phyloP scores from a whole-genome alignment of 73 alveolate genomes.

The Blepharisma japonicum region DNA sequence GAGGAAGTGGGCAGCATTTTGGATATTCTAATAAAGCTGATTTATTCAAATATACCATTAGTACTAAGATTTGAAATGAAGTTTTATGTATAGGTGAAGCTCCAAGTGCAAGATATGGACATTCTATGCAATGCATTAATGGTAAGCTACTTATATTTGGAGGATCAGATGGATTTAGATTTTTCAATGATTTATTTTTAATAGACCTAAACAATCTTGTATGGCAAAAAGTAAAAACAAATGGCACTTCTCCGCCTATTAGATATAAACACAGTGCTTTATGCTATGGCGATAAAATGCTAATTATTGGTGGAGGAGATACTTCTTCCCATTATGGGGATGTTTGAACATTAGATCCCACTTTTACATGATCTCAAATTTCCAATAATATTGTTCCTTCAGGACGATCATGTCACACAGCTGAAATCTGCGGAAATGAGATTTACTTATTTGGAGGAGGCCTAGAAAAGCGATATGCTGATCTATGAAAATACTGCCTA shows the following conservation, averaged over 20 bases:
- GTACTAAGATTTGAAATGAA: not conserved
- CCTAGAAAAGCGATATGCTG: not conserved
- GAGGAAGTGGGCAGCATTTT: conserved; percentile 24
- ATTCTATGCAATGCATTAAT: not conserved
- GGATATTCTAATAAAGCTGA: conserved; percentile 7
- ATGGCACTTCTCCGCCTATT: not conserved
- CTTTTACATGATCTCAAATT: too few relatives aligned
- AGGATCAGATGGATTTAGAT: not conserved
- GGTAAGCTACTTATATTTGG: conserved; percentile 16
- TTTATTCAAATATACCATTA: not conserved
- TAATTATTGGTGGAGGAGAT: conserved; percentile 6
- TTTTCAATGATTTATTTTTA: not conserved
- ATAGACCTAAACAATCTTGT: not conserved
- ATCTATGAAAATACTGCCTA: not conserved
- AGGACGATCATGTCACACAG: not conserved
- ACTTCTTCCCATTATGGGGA: too few relatives aligned
- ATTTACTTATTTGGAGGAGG: conserved; percentile 8
- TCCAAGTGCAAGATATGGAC: conserved; percentile 33
- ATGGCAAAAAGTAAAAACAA: not conserved
- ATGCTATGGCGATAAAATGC: not conserved
- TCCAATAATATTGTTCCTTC: not conserved
- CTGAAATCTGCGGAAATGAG: not conserved
- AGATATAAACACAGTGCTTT: conserved; percentile 4
- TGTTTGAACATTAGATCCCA: too few relatives aligned
- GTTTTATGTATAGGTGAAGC: not conserved